These are phyloP conservation scores for Drechslera avenae DNA, from an alignment of 2,329 filamentous ascomycete species.

Conservation along the genomic window DNA sequence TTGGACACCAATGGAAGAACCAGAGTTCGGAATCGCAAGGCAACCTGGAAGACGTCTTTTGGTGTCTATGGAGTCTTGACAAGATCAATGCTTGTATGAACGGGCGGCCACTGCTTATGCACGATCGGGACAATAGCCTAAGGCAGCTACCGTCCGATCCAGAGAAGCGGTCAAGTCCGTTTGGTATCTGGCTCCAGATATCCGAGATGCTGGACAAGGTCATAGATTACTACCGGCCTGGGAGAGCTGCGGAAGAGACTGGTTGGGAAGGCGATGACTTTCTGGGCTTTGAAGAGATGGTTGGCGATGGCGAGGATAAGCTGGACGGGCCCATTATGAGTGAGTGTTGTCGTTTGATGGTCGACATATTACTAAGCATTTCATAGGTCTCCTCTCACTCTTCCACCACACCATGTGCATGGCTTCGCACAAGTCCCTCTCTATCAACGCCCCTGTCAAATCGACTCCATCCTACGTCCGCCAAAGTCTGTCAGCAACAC, in stretches of 20 bases:
- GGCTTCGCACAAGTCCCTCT: slow-evolving; percentile 59
- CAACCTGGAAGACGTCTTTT: slow-evolving; percentile 54
- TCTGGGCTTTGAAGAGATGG: slow-evolving; percentile 53
- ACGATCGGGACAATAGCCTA: slow-evolving; percentile 55
- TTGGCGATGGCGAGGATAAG: slow-evolving; percentile 48
- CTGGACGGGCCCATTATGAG: slow-evolving; percentile 46
- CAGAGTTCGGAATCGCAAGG: slow-evolving; percentile 47
- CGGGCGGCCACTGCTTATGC: slow-evolving; percentile 55
- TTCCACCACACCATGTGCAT: slow-evolving; percentile 64
- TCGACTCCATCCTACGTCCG: slow-evolving; percentile 59
- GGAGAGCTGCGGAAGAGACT: slow-evolving; percentile 47
- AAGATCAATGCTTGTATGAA: slow-evolving; percentile 56
- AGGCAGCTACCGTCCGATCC: slow-evolving; percentile 49
- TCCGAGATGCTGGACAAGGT: slow-evolving; percentile 54
- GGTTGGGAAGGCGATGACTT: slow-evolving; percentile 56
- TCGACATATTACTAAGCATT: slow-evolving; percentile 20
- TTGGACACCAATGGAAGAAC: slow-evolving; percentile 49
- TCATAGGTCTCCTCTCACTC: slow-evolving; percentile 57
- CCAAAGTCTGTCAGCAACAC: slow-evolving; percentile 61
- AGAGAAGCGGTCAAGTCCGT: slow-evolving; percentile 53
- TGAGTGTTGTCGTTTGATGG: slow-evolving; percentile 18
- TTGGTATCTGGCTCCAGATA: slow-evolving; percentile 55
- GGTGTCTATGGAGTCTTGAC: slow-evolving; percentile 57
- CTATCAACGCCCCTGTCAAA: slow-evolving; percentile 52
- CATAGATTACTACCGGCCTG: slow-evolving; percentile 55